Evolutionary conservation across 2,329 filamentous ascomycete species (phyloP), one percentile per base, ranked within the genome.

Genomic region (Tolypocladium nubicola): DNA sequence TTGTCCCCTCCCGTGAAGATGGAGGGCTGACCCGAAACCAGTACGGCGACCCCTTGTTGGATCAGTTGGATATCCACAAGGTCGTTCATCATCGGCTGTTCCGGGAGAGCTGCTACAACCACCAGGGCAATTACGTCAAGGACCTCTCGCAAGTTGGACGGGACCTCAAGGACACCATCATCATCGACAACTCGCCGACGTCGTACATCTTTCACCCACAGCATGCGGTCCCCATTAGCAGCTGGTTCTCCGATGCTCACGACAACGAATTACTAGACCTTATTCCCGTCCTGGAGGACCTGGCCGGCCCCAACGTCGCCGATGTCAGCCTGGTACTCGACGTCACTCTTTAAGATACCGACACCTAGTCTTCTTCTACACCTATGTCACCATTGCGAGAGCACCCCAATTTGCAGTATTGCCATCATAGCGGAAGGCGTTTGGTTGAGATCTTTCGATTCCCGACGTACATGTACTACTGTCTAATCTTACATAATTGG

Each of bases 121-220:
- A 99, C 71, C 94, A 97, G 76, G 94, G 94, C 65, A 99, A 99
- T 73, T 99, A 99, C 66, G 94, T 99, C 71, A 99, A 99, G 82
- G 94, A 99, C 71, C 83, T 99, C 57, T 97, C 94, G 52, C 94
- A 97, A 79, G 88, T 99, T 58, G 94, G 94, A 55, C 88, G 94
- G 63, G 92, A 97, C 71, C 83, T 99, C 57, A 90, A 90, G 73
- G 93, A 99, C 70, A 99, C 93, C 23, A 99, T 99, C 70, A 99
- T 99, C 72, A 99, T 99, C 68, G 94, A 99, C 78, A 99, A 99
- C 75, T 97, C 94, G 52, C 94, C 94, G 2, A 99, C 94, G 5
- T 97, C 93, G 14, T 99, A 99, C 78, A 97, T 99, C 67, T 99
- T 99, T 82, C 94, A 99, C 71, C 94, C 94, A 30, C 93, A 99